Conservation (phyloP, 352 stramenopile genomes). For the Pythium pectinolyticum region DNA sequence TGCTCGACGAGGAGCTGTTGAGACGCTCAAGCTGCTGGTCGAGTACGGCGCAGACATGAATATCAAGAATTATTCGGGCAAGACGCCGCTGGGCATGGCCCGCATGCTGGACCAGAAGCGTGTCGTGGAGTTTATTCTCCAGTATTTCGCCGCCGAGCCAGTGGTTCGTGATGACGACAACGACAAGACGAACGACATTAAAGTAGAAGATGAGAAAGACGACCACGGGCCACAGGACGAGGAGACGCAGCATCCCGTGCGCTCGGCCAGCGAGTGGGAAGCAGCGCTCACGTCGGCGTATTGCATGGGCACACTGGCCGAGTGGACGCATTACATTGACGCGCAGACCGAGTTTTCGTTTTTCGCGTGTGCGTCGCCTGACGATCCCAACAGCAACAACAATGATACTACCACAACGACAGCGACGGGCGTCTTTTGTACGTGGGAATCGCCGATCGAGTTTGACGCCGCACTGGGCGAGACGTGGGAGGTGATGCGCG, state of each 20-base stretch:
- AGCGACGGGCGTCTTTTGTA: conserved; percentile 29
- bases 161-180: not conserved
- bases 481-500: conserved; percentile 59
- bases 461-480: conserved; percentile 65
- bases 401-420: too few relatives aligned
- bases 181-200: conserved; percentile 2
- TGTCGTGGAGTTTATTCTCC: conserved; percentile 60
- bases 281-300: conserved; percentile 37
- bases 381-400: too few relatives aligned
- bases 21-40: conserved; percentile 66
- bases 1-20: conserved; percentile 54
- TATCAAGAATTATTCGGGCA: conserved; percentile 79
- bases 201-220: conserved; percentile 15
- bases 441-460: conserved; percentile 68
- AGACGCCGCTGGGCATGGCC: conserved; percentile 73
- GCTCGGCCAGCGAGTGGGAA: conserved; percentile 48
- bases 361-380: conserved; percentile 30
- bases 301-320: conserved; percentile 57
- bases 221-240: conserved; percentile 20
- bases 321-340: conserved; percentile 82
- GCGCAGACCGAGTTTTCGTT: conserved; percentile 49
- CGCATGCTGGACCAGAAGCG: conserved; percentile 60
- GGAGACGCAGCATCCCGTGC: conserved; percentile 14
- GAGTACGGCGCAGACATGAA: conserved; percentile 86
- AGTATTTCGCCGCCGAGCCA: conserved; percentile 61